Evolutionary conservation across 352 stramenopile species (phyloP).

Genomic region (Aphanomyces stellatus): DNA sequence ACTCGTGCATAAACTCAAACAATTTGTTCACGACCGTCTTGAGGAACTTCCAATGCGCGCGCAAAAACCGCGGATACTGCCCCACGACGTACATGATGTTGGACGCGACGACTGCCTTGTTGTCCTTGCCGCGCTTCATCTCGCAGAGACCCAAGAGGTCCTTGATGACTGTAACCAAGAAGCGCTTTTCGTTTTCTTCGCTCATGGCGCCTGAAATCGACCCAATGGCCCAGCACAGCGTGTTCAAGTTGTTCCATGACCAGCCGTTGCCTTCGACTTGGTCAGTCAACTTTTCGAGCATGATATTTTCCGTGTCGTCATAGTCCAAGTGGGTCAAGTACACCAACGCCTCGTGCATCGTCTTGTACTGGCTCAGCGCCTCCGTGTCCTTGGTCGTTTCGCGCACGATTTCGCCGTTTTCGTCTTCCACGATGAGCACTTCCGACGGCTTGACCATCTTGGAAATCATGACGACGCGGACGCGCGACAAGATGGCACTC

Average conservation of each 20-base stretch:
- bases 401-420: conserved; percentile 95
- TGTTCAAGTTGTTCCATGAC: conserved; percentile 99
- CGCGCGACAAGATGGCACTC: conserved; percentile 86
- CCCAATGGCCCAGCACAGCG: conserved; percentile 99
- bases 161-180: conserved; percentile 99
- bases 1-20: conserved; percentile 99
- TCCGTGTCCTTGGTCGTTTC: conserved; percentile 99
- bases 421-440: conserved; percentile 99
- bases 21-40: conserved; percentile 99
- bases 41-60: conserved; percentile 99
- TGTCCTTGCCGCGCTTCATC: conserved; percentile 98
- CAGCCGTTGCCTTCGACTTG: conserved; percentile 84
- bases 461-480: conserved; percentile 97
- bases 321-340: conserved; percentile 99
- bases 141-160: conserved; percentile 97
- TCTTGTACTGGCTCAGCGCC: conserved; percentile 99
- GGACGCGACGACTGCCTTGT: conserved; percentile 98
- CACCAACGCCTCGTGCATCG: conserved; percentile 98
- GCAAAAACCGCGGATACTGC: conserved; percentile 99
- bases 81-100: conserved; percentile 99
- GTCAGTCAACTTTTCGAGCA: conserved; percentile 96
- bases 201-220: conserved; percentile 98
- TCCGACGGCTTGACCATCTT: conserved; percentile 99
- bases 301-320: conserved; percentile 99
- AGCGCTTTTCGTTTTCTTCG: conserved; percentile 99